Evolutionary conservation across 805 yeast genomes (phyloP), one percentile per base, ranked within the genome.

Genomic region (Metschnikowia orientalis): DNA sequence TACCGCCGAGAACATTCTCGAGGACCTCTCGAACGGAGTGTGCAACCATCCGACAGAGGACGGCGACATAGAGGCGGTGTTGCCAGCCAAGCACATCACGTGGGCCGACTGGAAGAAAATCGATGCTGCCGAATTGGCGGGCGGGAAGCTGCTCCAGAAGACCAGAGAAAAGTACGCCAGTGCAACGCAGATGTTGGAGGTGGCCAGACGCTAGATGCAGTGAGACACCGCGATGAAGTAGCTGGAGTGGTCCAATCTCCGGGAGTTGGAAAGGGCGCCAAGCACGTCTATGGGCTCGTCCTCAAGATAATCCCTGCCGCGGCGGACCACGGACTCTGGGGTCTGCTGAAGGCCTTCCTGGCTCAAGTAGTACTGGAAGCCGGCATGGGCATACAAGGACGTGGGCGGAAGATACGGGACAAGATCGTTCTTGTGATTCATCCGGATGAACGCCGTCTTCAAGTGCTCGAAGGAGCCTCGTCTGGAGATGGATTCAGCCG

Each of bases 91-190:
- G 30, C 44, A 56, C 2, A 71, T 79, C 2, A 42, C 56, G 10
- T 86, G 95, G 95, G 45, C 63, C 0, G 77, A 77, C 34, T 86
- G 95, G 95, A 42, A 52, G 31, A 61, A 52, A 22, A 63, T 86
- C 19, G 76, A 85, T 45, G 45, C 53, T 2, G 59, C 54, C 20
- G 95, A 86, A 50, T 33, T 61, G 17, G 44, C 51, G 18, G 50
- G 52, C 6, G 95, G 95, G 3, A 28, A 46, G 15, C 40, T 41
- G 13, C 22, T 34, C 6, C 80, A 77, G 4, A 82, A 79, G 48
- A 50, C 71, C 2, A 68, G 88, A 34, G 71, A 67, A 38, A 87
- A 87, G 56, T 54, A 82, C 21, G 58, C 68, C 11, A 50, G 63
- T 28, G 53, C 57, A 6, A 55, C 60, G 0, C 68, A 72, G 18